Base-by-base conservation (phyloP, 805 yeast genomes). In the Spathaspora arborariae region DNA sequence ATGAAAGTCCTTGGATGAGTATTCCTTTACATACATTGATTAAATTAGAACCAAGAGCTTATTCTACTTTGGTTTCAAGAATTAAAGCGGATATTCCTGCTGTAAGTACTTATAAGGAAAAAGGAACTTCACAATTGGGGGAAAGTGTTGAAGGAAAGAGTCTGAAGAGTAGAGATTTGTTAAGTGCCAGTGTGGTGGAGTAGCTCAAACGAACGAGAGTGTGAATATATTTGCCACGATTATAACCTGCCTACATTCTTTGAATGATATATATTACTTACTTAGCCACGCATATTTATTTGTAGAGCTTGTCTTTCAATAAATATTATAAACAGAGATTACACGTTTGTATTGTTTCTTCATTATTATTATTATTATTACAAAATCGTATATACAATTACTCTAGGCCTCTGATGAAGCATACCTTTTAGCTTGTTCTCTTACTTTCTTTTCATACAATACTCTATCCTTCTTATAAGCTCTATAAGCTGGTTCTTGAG, bases 1-100 rank as follows among this genome's bases (percentile, higher is more conserved):
- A 92, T 57, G 92, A 89, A 64, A 81, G 91, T 48, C 99, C 99
- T 4, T 94, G 99, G 99, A 90, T 94, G 96, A 88, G 95, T 35
- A 95, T 94, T 49, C 99, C 99, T 5, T 72, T 94, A 57, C 99
- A 94, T 62, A 94, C 99, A 0, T 71, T 94, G 63, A 94, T 94
- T 58, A 86, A 89, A 61, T 73, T 94, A 52, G 98, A 94, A 63
- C 97, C 97, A n/a, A 77, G 96, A 47, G 97, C 99, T 0, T 91
- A 88, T 59, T 84, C 84, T 42, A 91, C 99, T 0, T 68, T 83
- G 38, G 98, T 91, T 15, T 85, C 92, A 16, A 77, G 95, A 56
- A 88, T 94, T 48, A 89, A 89, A 56, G 99, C 98, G 0, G 88
- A 94, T 63, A 92, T 94, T 43, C 99, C 99, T 2, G 99, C 99